A percentile compares a stretch with the other conserved stretches of the same genome.
Conservation (phyloP, 805 yeast genomes). For the Candida nitratophila region DNA sequence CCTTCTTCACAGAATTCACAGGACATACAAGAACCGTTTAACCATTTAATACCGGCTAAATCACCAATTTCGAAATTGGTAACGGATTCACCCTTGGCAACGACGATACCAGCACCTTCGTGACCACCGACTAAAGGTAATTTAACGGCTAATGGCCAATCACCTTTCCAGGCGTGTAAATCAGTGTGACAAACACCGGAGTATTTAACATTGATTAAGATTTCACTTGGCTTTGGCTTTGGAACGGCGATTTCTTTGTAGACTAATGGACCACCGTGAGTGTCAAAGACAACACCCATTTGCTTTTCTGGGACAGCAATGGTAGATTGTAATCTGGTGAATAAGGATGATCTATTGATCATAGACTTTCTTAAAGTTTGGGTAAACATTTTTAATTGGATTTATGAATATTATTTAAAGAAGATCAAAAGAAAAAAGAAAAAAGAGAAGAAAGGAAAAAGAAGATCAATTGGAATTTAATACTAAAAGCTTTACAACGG, state of each 20-base stretch:
- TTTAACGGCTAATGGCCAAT: constrained; percentile 55
- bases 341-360: constrained; percentile 10
- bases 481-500: too few species aligned
- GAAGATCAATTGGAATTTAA: neutral
- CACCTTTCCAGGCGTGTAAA: constrained; percentile 70
- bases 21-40: constrained; percentile 57
- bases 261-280: constrained; percentile 52
- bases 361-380: constrained; percentile 11
- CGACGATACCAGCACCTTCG: constrained; percentile 70
- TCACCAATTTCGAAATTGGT: constrained; percentile 58
- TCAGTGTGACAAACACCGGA: constrained; percentile 75
- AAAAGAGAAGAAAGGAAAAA: neutral
- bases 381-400: constrained; percentile 11
- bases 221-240: constrained; percentile 55
- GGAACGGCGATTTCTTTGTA: constrained; percentile 74
- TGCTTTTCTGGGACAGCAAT: constrained; percentile 50
- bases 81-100: constrained; percentile 53
- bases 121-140: constrained; percentile 67
- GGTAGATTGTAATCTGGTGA: constrained; percentile 20
- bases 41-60: constrained; percentile 63
- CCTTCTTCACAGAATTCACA: constrained; percentile 59
- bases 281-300: constrained; percentile 66
- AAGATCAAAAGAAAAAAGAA: neutral
- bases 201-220: constrained; percentile 59
- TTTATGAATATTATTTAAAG: neutral